phyloP scores from a whole-genome alignment of 2,329 filamentous ascomycete species.

The Diplodia sapinea region DNA sequence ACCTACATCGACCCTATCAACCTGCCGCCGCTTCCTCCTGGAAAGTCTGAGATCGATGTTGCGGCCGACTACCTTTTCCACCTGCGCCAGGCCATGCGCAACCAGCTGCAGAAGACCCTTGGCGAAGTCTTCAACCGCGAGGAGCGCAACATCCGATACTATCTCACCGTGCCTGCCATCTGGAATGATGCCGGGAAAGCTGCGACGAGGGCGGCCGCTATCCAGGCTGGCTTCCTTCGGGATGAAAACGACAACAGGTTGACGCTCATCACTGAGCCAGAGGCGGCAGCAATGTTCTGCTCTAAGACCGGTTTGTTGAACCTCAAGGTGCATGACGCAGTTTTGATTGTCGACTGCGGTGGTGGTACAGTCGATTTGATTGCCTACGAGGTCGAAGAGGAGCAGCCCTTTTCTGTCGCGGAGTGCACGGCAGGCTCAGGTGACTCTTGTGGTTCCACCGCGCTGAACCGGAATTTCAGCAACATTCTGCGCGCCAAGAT shows the following conservation, averaged over 20 bases:
- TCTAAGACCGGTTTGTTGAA: constrained; percentile 95
- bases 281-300: constrained; percentile 96
- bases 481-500: constrained; percentile 98
- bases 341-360: constrained; percentile 96
- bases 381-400: constrained; percentile 97
- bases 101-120: constrained; percentile 92
- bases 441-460: constrained; percentile 97
- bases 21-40: constrained; percentile 92
- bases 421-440: constrained; percentile 97
- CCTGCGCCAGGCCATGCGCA: constrained; percentile 93
- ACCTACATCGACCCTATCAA: constrained; percentile 99
- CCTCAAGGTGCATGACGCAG: constrained; percentile 97
- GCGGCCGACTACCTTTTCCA: constrained; percentile 99
- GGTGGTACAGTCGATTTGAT: constrained; percentile 99
- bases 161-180: constrained; percentile 97
- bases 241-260: constrained; percentile 98
- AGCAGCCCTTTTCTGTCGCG: constrained; percentile 93
- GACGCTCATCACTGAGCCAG: constrained; percentile 93
- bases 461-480: constrained; percentile 96
- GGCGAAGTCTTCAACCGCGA: constrained; percentile 98
- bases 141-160: constrained; percentile 97
- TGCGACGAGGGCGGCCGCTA: constrained; percentile 91
- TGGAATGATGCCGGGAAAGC: constrained; percentile 99
- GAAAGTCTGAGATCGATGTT: constrained; percentile 98
- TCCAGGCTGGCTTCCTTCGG: constrained; percentile 93